Base-by-base conservation (phyloP, 1,284 basidiomycete genomes). In the Boletus semigastroideus region DNA sequence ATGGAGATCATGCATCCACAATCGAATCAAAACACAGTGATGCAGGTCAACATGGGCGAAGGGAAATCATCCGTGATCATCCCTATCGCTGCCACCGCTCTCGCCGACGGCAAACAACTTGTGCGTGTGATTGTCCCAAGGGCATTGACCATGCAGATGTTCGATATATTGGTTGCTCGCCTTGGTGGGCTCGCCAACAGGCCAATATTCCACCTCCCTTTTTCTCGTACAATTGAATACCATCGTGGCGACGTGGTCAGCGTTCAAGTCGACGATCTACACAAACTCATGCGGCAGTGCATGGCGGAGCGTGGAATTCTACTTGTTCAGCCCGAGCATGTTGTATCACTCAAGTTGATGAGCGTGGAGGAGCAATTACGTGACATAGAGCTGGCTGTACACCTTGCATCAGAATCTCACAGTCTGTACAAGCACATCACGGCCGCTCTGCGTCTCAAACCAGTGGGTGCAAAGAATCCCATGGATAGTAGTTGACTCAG, bases 111-210 rank as follows among this genome's bases (percentile, higher is more conserved):
- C 2, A 43, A 65, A 3, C 72, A 65, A 16, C 66, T 82, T 8
- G 73, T 74, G 12, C 71, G 80, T 17, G 72, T 82, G 4, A 60
- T 80, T 5, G 73, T 78, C 19, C 69, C 78, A 19, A 80, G 78
- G 47, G 62, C 74, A 0, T 62, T 77, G 8, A 59, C 61, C 1
- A 47, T 46, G 0, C 74, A 76, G 51, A 82, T 78, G 78, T 81
- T 79, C 55, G 68, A 75, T 11, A 53, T 78, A 4, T 69, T 82
- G 3, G 70, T 71, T 7, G 64, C 70, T 22, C 71, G 77, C 5
- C 56, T 82, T 9, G 61, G 69, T n/a, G 74, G 77, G n/a, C 67
- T 82, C 7, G 55, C 64, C 0, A 73, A 79, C 53, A 69, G 78
- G 16, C 75, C 73, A 0, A 61, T 82, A 1, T 80, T 74, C 46